Evolutionary conservation across 2,329 filamentous ascomycete genomes (phyloP).

Genomic region (Biscogniauxia sp.): DNA sequence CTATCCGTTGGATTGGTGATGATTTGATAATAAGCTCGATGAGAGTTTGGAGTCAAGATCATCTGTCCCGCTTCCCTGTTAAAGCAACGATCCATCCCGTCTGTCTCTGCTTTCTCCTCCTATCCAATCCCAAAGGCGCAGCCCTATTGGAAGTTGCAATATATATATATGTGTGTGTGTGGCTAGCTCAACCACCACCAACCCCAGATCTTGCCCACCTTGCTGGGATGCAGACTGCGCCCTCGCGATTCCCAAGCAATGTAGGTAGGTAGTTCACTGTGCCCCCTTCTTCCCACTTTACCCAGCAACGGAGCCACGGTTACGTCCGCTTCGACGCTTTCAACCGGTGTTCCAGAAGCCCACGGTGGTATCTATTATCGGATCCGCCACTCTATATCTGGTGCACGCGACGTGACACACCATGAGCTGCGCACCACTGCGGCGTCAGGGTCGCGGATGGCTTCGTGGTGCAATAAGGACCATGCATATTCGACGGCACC

Average conservation of each 20-base stretch:
- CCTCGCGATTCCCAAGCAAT: not conserved
- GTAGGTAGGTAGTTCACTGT: not conserved
- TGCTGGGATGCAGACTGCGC: not conserved
- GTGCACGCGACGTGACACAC: slow-evolving; percentile 1
- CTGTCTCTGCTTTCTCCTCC: not conserved
- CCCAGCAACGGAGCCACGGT: slow-evolving; percentile 5
- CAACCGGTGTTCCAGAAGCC: slow-evolving; percentile 21
- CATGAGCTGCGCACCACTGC: not conserved
- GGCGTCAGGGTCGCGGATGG: not conserved
- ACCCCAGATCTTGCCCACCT: not conserved
- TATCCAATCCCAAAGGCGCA: not conserved
- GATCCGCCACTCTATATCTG: not conserved
- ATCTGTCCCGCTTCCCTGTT: not conserved
- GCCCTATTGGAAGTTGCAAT: not conserved
- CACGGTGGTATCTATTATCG: not conserved
- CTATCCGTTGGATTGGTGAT: not conserved
- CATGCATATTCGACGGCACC: not conserved
- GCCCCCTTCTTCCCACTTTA: slow-evolving; percentile 10
- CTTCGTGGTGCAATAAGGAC: not conserved
- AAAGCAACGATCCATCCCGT: not conserved
- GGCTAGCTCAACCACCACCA: not conserved
- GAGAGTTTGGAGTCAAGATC: not conserved
- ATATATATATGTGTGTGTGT: too few species aligned
- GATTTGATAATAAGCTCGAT: not conserved
- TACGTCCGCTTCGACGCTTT: slow-evolving; percentile 17